Percentiles rank a stretch among this genome's conserved stretches.
Conservation (phyloP, 2,329 filamentous ascomycete genomes). For the Microascus cirrosus region DNA sequence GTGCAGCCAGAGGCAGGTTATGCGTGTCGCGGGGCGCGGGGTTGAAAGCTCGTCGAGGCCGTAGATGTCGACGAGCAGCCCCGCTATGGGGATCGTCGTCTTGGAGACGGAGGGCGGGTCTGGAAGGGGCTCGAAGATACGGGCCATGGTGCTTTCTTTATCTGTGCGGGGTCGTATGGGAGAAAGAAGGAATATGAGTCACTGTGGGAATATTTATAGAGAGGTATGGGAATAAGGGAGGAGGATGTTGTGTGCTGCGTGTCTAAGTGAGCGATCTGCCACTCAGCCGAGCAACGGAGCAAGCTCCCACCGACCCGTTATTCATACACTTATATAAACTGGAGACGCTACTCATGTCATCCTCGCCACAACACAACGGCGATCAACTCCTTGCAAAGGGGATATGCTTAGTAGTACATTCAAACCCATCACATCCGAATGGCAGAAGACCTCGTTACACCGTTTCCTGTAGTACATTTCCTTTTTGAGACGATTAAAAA, state of each 20-base stretch:
- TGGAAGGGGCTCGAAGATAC: conserved; percentile 15
- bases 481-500: background rate
- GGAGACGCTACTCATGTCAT: background rate
- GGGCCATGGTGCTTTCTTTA: background rate
- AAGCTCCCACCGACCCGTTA: background rate
- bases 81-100: conserved; percentile 60
- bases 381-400: background rate
- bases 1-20: conserved; percentile 84
- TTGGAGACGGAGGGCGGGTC: conserved; percentile 44
- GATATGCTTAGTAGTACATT: conserved; percentile 1
- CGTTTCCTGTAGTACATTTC: background rate
- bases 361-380: background rate
- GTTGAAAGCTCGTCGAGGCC: conserved; percentile 63
- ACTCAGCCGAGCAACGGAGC: background rate
- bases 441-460: background rate
- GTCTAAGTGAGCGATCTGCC: background rate
- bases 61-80: conserved; percentile 69
- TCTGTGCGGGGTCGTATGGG: background rate
- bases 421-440: background rate
- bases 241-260: background rate
- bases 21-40: conserved; percentile 27
- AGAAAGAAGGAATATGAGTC: background rate
- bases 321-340: background rate
- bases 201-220: background rate
- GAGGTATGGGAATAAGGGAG: background rate